Evolutionary conservation across 2,329 filamentous ascomycete genomes (phyloP).

Genomic region (Hymenoscyphus fraxineus): DNA sequence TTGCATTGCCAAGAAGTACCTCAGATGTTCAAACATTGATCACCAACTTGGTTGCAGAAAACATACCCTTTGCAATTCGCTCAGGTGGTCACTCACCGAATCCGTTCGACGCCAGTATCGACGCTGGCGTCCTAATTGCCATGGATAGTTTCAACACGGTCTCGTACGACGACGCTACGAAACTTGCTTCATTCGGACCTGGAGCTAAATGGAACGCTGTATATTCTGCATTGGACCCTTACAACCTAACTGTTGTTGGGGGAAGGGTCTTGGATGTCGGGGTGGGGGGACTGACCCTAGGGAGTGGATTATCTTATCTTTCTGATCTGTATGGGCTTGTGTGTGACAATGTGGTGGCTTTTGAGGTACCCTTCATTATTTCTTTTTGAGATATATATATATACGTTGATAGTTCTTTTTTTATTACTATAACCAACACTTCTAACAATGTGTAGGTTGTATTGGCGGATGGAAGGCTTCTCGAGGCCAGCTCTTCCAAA

Average conservation of each 20-base stretch:
- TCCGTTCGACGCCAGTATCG: constrained; percentile 35
- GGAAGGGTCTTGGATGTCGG: neutral
- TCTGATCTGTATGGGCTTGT: neutral
- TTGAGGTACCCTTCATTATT: neutral
- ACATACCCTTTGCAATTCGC: constrained; percentile 43
- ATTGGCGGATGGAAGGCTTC: neutral
- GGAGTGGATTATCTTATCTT: neutral
- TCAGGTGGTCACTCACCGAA: constrained; percentile 41
- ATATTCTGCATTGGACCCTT: constrained; percentile 8
- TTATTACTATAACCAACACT: neutral
- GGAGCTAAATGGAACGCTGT: constrained; percentile 24
- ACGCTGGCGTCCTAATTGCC: constrained; percentile 33
- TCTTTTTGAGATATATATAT: neutral
- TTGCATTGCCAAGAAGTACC: neutral
- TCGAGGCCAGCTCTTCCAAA: neutral
- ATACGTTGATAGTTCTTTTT: too few relatives aligned
- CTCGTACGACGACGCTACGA: constrained; percentile 22
- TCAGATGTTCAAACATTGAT: neutral
- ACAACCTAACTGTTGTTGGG: constrained; percentile 30
- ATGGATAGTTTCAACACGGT: constrained; percentile 34
- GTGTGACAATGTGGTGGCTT: constrained; percentile 1
- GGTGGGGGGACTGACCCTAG: neutral
- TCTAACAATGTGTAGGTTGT: neutral
- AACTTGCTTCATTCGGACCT: constrained; percentile 29
- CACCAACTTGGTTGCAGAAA: neutral